Evolutionary conservation across 441 rosid genomes (phyloP), one percentile per base, ranked within the genome.

Genomic region (Populus hybrid): DNA sequence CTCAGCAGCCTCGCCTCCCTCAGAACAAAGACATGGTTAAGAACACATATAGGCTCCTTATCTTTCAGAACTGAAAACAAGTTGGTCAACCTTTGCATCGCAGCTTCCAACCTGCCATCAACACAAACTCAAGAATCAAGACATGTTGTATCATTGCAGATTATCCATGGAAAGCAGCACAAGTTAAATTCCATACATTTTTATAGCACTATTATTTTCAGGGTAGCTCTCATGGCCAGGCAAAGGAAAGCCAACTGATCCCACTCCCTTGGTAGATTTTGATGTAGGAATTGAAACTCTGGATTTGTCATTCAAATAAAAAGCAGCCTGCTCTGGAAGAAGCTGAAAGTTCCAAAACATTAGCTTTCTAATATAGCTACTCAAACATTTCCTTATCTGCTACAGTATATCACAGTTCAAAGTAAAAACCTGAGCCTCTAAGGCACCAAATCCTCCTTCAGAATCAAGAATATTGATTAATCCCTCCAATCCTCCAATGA

Each of bases 401-500:
- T 30, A 28, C n/a, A 75, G 65, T n/a, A 32, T 1, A 57, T 57
- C 50, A 84, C 67, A 70, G 72, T 64, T 65, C 73, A 63, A 76
- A 81, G 72, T 9, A 83, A 36, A 72, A 82, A 97, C 99, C 98
- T 97, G 99, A 79, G 89, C 85, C 85, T 95, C 99, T 78, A 97
- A 85, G 82, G 99, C 99, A 38, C 99, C 99, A 88, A 97, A 91
- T 69, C 99, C 99, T 79, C 99, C 99, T 86, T 95, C 99, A 75
- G 99, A 97, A 86, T 97, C 99, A 75, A 97, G 98, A 90, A 97
- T 97, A 85, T 97, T 97, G 82, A 95, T 90, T 78, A 97, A 87
- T 77, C 99, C 99, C 84, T 95, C 99, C 86, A 97, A 87, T 83
- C 99, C 99, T 79, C 98, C 99, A 97, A 95, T 95, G 81, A 97